A percentile compares a stretch with the other conserved stretches of the same genome.
These are phyloP conservation scores for Scleroderma citrinum DNA, from an alignment of 768 basidiomycete genomes.

Conservation along the genomic window DNA sequence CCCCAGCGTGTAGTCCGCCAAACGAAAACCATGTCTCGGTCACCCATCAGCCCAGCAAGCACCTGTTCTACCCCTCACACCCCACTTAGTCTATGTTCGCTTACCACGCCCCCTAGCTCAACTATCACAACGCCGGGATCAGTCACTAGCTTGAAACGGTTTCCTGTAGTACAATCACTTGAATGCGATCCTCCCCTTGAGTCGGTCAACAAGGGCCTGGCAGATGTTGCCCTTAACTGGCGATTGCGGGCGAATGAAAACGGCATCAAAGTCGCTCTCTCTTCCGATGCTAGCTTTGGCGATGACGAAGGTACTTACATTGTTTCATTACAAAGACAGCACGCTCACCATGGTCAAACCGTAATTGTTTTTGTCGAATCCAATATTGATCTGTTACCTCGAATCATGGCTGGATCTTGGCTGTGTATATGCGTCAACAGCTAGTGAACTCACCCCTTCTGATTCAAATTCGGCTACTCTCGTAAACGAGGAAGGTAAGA, in stretches of 20 bases:
- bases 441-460: constrained; percentile 43
- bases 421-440: constrained; percentile 33
- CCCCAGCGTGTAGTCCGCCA: constrained; percentile 55
- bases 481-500: constrained; percentile 45
- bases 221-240: constrained; percentile 66
- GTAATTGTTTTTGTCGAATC: constrained; percentile 6
- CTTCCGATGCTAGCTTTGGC: constrained; percentile 31
- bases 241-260: constrained; percentile 64
- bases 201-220: constrained; percentile 42
- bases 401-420: constrained; percentile 1
- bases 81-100: constrained; percentile 62
- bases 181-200: constrained; percentile 29
- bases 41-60: constrained; percentile 57
- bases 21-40: constrained; percentile 41
- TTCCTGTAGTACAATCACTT: constrained; percentile 39
- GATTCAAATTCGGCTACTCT: constrained; percentile 45
- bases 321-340: constrained; percentile 13
- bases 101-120: constrained; percentile 44
- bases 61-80: constrained; percentile 54
- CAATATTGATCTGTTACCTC: constrained; percentile 1
- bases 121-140: constrained; percentile 54
- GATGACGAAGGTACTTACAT: constrained; percentile 46
- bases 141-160: constrained; percentile 34
- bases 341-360: background rate
- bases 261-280: constrained; percentile 57